Base-by-base conservation (phyloP, 1,284 basidiomycete species). In the Boletellus deceptivus region DNA sequence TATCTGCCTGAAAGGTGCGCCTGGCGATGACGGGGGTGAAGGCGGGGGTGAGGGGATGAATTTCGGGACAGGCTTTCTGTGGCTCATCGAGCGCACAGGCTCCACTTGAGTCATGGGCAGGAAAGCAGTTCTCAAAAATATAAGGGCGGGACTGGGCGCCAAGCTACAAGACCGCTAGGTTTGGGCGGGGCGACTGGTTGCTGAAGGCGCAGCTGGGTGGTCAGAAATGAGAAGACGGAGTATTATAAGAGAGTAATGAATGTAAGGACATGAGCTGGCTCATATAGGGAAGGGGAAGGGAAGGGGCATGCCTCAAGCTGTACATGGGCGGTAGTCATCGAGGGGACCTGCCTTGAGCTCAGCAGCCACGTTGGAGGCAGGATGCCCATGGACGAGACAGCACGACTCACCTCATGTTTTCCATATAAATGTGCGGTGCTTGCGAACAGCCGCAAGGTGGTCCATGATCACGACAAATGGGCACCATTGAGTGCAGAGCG, bases 1-100 rank as follows among this genome's bases (percentile, higher is more conserved):
- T 25, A 68, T 62, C 38, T 68, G 63, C 50, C 61, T 61, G 42
- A 67, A 59, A 37, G 65, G 62, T 39, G 61, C 61, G 17, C 62
- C 56, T 51, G 63, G 64, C 34, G 60, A 62, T 29, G 64, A 61
- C 4, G 62, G 61, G 36, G 70, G 78, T 5, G 79, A 77, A 10
- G 73, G 65, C 44, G 77, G 77, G 14, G 80, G 82, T 13, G 83
- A 82, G 35, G 84, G 83, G 27, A 83, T 73, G 64, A 80, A 84
- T 50, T 69, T 70, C 3, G 84, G 84, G 35, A 77, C 83, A 35
- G 84, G 84, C 63, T 86, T 86, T 47, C 84, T 75, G 64, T 83
- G 80, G 64, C 78, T 81, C 75, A 77, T 78, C 65, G 70, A 62
- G 71, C 71, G 73, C 49, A 48, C 53, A 44, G 63, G 65, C 34